Evolutionary conservation across 2,329 filamentous ascomycete genomes (phyloP), one percentile per base, ranked within the genome.

Genomic region (Decorospora gaudefroyi): DNA sequence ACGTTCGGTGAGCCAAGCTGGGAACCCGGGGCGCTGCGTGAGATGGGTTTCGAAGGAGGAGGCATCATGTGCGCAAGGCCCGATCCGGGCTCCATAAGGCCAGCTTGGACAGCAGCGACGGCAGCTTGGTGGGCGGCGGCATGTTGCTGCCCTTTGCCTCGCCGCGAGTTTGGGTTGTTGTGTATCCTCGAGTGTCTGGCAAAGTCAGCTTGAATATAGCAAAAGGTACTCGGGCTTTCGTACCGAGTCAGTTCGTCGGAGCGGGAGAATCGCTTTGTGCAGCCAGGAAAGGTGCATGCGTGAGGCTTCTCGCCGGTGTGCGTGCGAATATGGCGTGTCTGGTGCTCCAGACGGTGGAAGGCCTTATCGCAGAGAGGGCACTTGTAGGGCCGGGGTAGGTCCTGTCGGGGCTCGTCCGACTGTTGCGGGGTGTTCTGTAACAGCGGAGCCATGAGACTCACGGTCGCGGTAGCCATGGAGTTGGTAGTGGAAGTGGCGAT

Each of bases 221-320:
- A 22, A 15, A 8, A 19, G 13, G 13, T 11, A 32, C 2, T 9
- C 21, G 22, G 13, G 19, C 33, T 11, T 23, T 41, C 53, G 12
- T 59, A 62, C 59, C 59, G 49, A 51, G 93, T 99, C 60, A 99
- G 80, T 75, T 99, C 92, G 69, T 99, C 92, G 9, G 92, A 96
- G 55, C 92, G 86, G 55, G 89, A 95, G 77, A 99, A 97, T 65
- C 92, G 89, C 76, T 97, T 97, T 61, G 88, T 92, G 83, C 92
- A 97, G 62, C 91, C 90, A 3, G 90, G 90, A 66, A 92, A 96
- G 70, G 89, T 86, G 82, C 92, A 99, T 51, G 88, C 91, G 67
- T 97, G 93, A 33, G 92, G 92, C 80, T 97, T 99, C 78, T 99
- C 92, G 64, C 92, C 93, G 0, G 92, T 99, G 74, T 99, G 92